Conservation (phyloP, 2,329 filamentous ascomycete genomes). For the Aureobasidium sp. region DNA sequence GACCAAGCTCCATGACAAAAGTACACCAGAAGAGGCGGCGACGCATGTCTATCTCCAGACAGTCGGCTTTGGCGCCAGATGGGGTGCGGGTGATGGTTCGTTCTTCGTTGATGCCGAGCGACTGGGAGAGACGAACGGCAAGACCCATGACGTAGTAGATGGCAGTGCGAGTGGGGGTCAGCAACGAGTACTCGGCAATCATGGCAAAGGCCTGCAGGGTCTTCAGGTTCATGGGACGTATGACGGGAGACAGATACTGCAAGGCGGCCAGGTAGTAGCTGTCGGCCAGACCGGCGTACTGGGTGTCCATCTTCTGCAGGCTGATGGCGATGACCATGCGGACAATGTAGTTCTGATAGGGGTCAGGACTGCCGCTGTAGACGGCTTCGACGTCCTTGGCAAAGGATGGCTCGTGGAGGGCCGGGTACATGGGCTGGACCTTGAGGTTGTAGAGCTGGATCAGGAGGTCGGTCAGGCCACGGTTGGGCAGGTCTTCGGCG, state of each 20-base stretch:
- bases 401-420: constrained; percentile 77
- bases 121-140: constrained; percentile 79
- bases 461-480: constrained; percentile 67
- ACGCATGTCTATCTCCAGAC: constrained; percentile 80
- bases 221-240: constrained; percentile 81
- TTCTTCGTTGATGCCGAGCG: constrained; percentile 80
- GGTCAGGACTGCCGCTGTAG: constrained; percentile 64
- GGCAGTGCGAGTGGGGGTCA: constrained; percentile 86
- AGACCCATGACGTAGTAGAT: constrained; percentile 91
- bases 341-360: constrained; percentile 77
- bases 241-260: constrained; percentile 71
- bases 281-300: constrained; percentile 89
- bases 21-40: constrained; percentile 84
- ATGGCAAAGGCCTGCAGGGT: constrained; percentile 85
- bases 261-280: constrained; percentile 91
- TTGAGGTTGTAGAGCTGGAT: constrained; percentile 81
- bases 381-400: constrained; percentile 71
- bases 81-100: constrained; percentile 68
- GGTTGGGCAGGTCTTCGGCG: constrained; percentile 66
- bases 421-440: constrained; percentile 82
- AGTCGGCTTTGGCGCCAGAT: constrained; percentile 55
- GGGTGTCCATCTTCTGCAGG: constrained; percentile 81
- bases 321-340: constrained; percentile 92
- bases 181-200: constrained; percentile 82
- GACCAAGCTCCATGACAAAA: constrained; percentile 77